phyloP scores from a whole-genome alignment of 352 stramenopile species.

The Pythium inflatum region DNA sequence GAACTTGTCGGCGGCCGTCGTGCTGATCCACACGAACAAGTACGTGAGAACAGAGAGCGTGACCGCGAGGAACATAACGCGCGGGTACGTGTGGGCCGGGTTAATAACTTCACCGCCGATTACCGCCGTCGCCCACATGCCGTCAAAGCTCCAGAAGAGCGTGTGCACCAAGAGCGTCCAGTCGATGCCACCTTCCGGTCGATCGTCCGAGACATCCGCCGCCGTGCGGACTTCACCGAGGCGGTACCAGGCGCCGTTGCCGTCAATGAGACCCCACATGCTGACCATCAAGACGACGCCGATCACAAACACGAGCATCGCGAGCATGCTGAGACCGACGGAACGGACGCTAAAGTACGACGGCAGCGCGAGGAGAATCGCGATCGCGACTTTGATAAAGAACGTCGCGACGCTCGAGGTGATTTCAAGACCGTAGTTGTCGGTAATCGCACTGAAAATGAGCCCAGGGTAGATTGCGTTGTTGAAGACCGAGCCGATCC shows the following conservation, averaged over 20 bases:
- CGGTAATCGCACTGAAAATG: neutral
- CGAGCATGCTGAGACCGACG: conserved; percentile 61
- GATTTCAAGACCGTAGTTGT: conserved; percentile 7
- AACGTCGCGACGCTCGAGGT: conserved; percentile 4
- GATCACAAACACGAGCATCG: conserved; percentile 76
- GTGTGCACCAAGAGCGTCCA: conserved; percentile 90
- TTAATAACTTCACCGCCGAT: conserved; percentile 88
- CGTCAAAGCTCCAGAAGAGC: conserved; percentile 95
- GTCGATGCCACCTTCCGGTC: conserved; percentile 36
- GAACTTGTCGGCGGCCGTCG: conserved; percentile 17
- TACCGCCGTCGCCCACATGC: conserved; percentile 80
- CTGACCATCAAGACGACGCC: conserved; percentile 61
- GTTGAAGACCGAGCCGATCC: conserved; percentile 29
- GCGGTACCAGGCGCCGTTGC: neutral
- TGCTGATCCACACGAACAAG: conserved; percentile 24
- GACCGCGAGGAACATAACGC: conserved; percentile 76
- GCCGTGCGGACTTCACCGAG: neutral
- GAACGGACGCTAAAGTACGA: conserved; percentile 49
- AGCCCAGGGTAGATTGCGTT: neutral
- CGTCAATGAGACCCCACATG: neutral
- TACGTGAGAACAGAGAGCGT: conserved; percentile 55
- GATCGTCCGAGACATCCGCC: conserved; percentile 45
- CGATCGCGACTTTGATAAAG: conserved; percentile 36
- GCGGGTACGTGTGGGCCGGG: conserved; percentile 40
- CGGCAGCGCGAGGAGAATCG: conserved; percentile 33